Conservation (phyloP, 129 eudicot genomes). For the Erigeron canadensis region DNA sequence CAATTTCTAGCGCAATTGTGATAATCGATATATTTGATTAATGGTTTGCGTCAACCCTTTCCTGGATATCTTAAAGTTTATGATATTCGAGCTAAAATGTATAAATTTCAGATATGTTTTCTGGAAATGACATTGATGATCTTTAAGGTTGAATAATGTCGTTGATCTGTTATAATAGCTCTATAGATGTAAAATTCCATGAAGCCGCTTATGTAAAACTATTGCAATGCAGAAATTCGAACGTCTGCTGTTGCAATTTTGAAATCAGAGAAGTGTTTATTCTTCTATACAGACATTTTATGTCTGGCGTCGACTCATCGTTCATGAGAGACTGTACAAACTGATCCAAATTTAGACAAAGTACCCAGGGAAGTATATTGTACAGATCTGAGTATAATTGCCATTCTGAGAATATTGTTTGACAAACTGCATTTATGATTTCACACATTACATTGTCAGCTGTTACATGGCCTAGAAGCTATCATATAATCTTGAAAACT, state of each 20-base stretch:
- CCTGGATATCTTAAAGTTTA: too few relatives aligned
- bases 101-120: too few relatives aligned
- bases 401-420: slow-evolving; percentile 14
- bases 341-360: not conserved
- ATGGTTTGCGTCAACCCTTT: too few relatives aligned
- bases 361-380: not conserved
- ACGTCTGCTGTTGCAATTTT: not conserved
- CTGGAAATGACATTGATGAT: too few relatives aligned
- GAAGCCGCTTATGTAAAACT: not conserved
- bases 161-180: too few relatives aligned
- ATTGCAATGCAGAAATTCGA: not conserved
- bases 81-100: too few relatives aligned
- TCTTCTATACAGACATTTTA: not conserved
- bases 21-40: too few relatives aligned
- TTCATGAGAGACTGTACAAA: slow-evolving; percentile 6
- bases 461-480: slow-evolving; percentile 24
- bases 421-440: slow-evolving; percentile 28
- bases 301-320: not conserved
- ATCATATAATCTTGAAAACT: slow-evolving; percentile 15
- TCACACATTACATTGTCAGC: not conserved
- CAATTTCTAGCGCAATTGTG: too few relatives aligned
- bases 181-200: not conserved
- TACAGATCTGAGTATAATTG: too few relatives aligned
- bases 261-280: not conserved
- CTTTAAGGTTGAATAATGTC: too few relatives aligned